These are phyloP conservation scores for Tolypocladium sp. DNA, from an alignment of 2,329 filamentous ascomycete species.

Conservation along the genomic window DNA sequence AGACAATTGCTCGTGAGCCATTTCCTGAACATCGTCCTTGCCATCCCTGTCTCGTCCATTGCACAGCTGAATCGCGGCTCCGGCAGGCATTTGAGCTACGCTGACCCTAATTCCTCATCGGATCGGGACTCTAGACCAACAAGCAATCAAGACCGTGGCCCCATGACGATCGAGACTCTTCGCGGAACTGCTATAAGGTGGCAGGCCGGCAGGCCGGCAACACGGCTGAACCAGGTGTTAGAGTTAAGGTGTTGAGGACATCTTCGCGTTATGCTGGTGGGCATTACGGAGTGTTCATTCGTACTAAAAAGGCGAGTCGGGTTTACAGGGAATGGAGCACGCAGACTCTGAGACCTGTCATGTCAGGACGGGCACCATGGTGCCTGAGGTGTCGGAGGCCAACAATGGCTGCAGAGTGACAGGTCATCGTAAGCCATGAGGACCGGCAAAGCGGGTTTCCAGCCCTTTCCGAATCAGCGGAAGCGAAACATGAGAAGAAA, in stretches of 20 bases:
- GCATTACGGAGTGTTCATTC: neutral
- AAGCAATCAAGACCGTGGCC: neutral
- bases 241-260: neutral
- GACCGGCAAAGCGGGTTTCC: neutral
- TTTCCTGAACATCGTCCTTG: conserved; percentile 3
- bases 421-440: neutral
- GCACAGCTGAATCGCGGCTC: conserved; percentile 15
- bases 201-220: neutral
- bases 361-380: neutral
- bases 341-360: neutral
- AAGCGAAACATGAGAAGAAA: neutral
- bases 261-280: neutral
- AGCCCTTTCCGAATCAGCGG: neutral
- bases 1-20: conserved; percentile 8
- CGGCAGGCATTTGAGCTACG: neutral
- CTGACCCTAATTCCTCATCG: neutral
- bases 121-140: neutral
- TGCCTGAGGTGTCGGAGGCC: neutral
- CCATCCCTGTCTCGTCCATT: conserved; percentile 7
- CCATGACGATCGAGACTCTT: neutral
- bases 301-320: neutral
- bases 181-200: no score
- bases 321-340: neutral
- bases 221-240: neutral
- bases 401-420: neutral